These are phyloP conservation scores for Pyricularia pennisetigena DNA, from an alignment of 2,329 filamentous ascomycete genomes.

Conservation along the genomic window DNA sequence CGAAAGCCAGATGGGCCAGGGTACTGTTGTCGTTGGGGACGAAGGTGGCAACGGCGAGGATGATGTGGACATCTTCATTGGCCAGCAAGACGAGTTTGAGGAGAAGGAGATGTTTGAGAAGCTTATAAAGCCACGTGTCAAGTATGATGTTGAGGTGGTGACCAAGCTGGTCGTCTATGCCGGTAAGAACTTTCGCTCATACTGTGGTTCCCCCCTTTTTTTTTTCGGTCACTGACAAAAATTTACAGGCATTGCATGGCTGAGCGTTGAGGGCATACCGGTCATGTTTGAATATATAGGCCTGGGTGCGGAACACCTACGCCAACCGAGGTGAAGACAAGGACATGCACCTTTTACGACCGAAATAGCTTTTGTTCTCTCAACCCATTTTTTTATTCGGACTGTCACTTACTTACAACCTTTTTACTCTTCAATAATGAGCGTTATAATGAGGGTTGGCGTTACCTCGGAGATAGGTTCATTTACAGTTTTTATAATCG, in stretches of 20 bases:
- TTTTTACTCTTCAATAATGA: background rate
- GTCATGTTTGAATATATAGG: conserved; percentile 58
- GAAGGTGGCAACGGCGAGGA: conserved; percentile 17
- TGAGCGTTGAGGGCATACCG: conserved; percentile 68
- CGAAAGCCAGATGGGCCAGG: conserved; percentile 66
- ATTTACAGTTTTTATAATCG: background rate
- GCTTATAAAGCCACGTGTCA: conserved; percentile 75
- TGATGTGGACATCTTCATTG: conserved; percentile 25
- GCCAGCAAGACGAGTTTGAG: conserved; percentile 42
- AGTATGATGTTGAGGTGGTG: conserved; percentile 97
- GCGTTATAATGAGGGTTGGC: background rate
- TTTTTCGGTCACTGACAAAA: background rate
- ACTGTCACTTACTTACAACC: background rate
- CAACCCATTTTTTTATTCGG: background rate
- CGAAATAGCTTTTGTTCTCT: background rate
- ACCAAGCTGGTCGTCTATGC: conserved; percentile 94
- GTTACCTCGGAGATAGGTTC: background rate
- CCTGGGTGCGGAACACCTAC: conserved; percentile 3
- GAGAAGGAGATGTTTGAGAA: conserved; percentile 76
- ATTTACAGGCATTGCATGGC: conserved; percentile 64
- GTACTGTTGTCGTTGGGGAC: conserved; percentile 27
- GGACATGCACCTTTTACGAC: background rate
- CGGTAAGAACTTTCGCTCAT: conserved; percentile 43
- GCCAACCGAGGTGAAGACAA: conserved; percentile 1
- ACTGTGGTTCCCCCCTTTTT: background rate